Evolutionary conservation across 768 basidiomycete genomes (phyloP), one percentile per base, ranked within the genome.

Genomic region (Naganishia vishniacii): DNA sequence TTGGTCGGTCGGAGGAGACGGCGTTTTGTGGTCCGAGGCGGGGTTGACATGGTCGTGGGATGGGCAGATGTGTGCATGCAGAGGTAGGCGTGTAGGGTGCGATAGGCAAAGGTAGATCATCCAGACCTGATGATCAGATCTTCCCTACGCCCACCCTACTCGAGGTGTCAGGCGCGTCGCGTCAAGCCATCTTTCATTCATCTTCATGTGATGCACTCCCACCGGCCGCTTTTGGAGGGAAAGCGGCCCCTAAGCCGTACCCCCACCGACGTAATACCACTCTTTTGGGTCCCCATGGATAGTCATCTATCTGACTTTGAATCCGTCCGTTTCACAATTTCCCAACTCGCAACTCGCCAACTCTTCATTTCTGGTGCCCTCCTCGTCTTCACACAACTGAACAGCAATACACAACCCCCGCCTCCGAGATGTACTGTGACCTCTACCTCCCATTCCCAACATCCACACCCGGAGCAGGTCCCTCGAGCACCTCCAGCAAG

Each of bases 381-480:
- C n/a, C n/a, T n/a, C n/a, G n/a, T n/a, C n/a, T n/a, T n/a, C n/a
- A n/a, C n/a, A n/a, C n/a, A n/a, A n/a, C n/a, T n/a, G n/a, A n/a
- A n/a, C n/a, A n/a, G n/a, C n/a, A n/a, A n/a, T n/a, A n/a, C n/a
- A n/a, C n/a, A n/a, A n/a, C n/a, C n/a, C n/a, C n/a, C n/a, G n/a
- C n/a, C n/a, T n/a, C n/a, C n/a, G n/a, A n/a, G n/a, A 56, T 56
- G 53, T 56, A 56, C 23, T 56, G 53, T 29, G 53, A 56, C 53
- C 53, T 56, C 18, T 56, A 56, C 18, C 37, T 56, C 34, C 53
- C 53, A 20, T 56, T 56, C n/a, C 53, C 53, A 1, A 56, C 53
- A 3, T 56, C 53, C 2, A 18, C 53, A 18, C 34, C 53, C 12
- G 53, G 53, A 41, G 53, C 53, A 20, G 53, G 53, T 20, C 53